Evolutionary conservation across 2,329 filamentous ascomycete genomes (phyloP).

Genomic region (Phialocephala sp.): DNA sequence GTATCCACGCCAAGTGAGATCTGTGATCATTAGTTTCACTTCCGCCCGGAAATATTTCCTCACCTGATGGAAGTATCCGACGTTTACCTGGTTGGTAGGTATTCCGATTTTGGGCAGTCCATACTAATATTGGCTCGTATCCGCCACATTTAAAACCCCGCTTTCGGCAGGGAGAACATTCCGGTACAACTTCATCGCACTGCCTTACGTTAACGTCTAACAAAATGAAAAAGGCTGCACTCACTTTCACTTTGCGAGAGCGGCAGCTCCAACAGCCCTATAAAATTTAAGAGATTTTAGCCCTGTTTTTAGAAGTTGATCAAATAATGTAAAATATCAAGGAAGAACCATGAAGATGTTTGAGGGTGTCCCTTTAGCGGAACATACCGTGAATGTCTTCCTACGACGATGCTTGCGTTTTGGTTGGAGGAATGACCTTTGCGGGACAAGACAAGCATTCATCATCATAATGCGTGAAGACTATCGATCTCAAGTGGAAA

Average conservation of each 20-base stretch:
- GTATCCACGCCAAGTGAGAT: neutral
- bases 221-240: no score
- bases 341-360: no score
- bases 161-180: neutral
- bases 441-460: no score
- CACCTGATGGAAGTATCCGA: neutral
- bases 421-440: no score
- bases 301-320: neutral
- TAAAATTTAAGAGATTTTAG: neutral
- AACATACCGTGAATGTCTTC: no score
- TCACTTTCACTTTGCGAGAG: conserved; percentile 2
- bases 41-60: neutral
- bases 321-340: neutral
- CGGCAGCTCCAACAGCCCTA: neutral
- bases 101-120: neutral
- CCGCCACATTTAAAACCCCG: neutral
- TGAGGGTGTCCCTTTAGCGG: no score
- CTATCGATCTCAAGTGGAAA: no score
- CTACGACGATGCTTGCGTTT: no score
- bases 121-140: neutral
- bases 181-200: neutral
- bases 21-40: neutral
- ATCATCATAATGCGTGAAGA: no score
- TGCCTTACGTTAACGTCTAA: neutral
- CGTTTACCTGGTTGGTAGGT: neutral